Conservation (phyloP, 148 eudicot genomes). For the Persicaria maculosa region DNA sequence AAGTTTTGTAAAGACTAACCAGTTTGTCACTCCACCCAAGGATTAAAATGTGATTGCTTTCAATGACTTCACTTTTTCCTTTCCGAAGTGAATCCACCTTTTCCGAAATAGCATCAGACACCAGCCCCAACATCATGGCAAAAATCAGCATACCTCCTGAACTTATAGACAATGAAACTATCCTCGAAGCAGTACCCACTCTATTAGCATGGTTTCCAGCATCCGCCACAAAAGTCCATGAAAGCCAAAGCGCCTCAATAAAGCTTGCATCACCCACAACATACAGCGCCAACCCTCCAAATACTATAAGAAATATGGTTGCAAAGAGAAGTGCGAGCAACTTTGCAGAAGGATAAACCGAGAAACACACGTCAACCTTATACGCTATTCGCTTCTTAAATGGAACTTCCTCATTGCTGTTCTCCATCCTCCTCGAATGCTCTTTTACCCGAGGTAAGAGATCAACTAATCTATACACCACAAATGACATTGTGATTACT, state of each 20-base stretch:
- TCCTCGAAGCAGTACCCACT: constrained; percentile 76
- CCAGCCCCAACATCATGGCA: constrained; percentile 97
- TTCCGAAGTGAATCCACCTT: constrained; percentile 90
- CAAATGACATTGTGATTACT: constrained; percentile 56
- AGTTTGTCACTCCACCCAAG: constrained; percentile 99
- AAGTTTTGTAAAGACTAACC: constrained; percentile 30
- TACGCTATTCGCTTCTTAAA: constrained; percentile 80
- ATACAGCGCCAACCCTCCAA: constrained; percentile 87
- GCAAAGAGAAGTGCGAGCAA: constrained; percentile 86
- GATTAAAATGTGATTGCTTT: constrained; percentile 73
- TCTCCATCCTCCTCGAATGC: constrained; percentile 34
- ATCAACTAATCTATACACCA: constrained; percentile 61
- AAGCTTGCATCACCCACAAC: constrained; percentile 72
- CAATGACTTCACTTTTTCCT: constrained; percentile 97
- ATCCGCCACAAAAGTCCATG: constrained; percentile 96
- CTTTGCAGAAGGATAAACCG: constrained; percentile 90
- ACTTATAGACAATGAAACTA: constrained; percentile 80
- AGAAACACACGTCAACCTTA: constrained; percentile 83
- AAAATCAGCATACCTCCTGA: constrained; percentile 95
- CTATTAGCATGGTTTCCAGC: constrained; percentile 95
- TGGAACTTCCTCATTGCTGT: constrained; percentile 71
- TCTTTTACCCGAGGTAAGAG: constrained; percentile 45
- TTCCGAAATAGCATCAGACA: constrained; percentile 95
- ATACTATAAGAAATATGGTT: constrained; percentile 78
- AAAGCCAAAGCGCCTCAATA: constrained; percentile 85